Evolutionary conservation across 345 rosid species (phyloP).

Genomic region (Citrus glauca): DNA sequence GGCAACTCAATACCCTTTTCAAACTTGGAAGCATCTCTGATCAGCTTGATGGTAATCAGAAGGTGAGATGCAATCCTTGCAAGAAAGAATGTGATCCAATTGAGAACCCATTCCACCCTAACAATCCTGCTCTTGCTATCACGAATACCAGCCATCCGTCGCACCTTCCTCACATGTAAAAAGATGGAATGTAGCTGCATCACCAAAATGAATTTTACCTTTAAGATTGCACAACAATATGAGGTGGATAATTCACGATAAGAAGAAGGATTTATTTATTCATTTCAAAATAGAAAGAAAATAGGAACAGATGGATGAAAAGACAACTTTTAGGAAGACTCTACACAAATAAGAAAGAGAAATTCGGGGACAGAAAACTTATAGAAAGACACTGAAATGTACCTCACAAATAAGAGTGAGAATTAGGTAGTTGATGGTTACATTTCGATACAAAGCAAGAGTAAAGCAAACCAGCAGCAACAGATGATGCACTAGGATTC

Average conservation of each 20-base stretch:
- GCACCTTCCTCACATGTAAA: constrained; percentile 75
- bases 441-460: constrained; percentile 74
- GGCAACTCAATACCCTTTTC: constrained; percentile 74
- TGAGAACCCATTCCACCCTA: constrained; percentile 70
- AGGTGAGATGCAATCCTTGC: constrained; percentile 58
- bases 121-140: constrained; percentile 56
- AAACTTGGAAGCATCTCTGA: constrained; percentile 67
- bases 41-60: constrained; percentile 67
- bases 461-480: constrained; percentile 87
- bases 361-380: neutral
- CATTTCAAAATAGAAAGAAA: neutral
- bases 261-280: neutral
- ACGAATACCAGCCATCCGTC: constrained; percentile 85
- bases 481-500: constrained; percentile 76
- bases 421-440: constrained; percentile 81
- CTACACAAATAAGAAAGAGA: neutral
- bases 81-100: constrained; percentile 60
- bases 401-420: constrained; percentile 94
- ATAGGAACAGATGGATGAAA: neutral
- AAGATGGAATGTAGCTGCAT: constrained; percentile 83
- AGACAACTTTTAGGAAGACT: too few relatives aligned
- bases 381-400: constrained; percentile 1
- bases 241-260: neutral
- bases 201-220: neutral
- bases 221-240: neutral